Conservation (phyloP, 495 filamentous ascomycete species). For the Tricharina praecox region DNA sequence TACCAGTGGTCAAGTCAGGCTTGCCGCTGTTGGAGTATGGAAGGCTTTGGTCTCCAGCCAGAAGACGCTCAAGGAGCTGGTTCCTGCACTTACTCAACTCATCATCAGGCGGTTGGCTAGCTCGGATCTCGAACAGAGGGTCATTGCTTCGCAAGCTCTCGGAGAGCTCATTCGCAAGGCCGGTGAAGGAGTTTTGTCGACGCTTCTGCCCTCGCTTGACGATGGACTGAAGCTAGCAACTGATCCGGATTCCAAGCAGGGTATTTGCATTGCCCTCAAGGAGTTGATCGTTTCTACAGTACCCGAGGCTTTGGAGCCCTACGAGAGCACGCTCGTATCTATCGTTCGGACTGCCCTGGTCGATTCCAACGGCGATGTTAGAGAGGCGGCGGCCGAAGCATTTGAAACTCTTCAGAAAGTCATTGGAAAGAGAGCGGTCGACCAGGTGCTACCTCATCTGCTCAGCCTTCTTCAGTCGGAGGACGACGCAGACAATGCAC, state of each 20-base stretch:
- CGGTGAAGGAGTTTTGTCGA: conserved; percentile 79
- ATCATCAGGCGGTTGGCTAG: conserved; percentile 88
- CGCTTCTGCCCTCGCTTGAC: conserved; percentile 75
- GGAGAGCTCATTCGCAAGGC: conserved; percentile 94
- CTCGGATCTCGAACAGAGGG: conserved; percentile 93
- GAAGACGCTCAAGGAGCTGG: conserved; percentile 79
- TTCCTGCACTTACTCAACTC: conserved; percentile 82
- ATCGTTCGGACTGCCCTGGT: conserved; percentile 87
- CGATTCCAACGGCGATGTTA: conserved; percentile 71
- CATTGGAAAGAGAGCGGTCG: conserved; percentile 79
- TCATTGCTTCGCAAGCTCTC: conserved; percentile 90
- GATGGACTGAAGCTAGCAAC: conserved; percentile 76
- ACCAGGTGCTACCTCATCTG: conserved; percentile 85
- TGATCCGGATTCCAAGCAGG: conserved; percentile 88
- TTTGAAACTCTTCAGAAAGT: conserved; percentile 89
- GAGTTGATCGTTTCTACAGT: conserved; percentile 89
- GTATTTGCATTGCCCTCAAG: conserved; percentile 87
- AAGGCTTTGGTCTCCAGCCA: conserved; percentile 91
- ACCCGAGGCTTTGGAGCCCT: conserved; percentile 74
- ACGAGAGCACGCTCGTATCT: conserved; percentile 85
- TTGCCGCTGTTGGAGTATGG: conserved; percentile 84
- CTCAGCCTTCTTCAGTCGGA: conserved; percentile 72
- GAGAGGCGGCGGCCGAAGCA: conserved; percentile 90
- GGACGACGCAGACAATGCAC: conserved; percentile 74
- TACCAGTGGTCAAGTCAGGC: conserved; percentile 79